Conservation (phyloP, 306 rosid genomes). For the Corylus avellana region DNA sequence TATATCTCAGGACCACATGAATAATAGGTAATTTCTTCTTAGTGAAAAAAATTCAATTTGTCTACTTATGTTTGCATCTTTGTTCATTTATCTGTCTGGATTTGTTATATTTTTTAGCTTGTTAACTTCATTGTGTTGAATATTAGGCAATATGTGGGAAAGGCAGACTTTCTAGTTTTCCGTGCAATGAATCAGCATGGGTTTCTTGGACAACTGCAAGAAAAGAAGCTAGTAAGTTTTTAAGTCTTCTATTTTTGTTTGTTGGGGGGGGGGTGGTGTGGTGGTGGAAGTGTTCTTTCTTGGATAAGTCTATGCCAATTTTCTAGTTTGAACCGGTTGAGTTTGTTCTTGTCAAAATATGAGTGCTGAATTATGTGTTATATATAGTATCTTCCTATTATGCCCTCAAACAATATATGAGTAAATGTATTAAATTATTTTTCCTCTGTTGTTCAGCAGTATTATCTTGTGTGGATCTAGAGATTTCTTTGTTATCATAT, state of each 20-base stretch:
- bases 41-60: constrained; percentile 18
- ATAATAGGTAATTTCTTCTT: constrained; percentile 65
- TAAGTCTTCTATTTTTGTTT: not conserved
- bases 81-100: constrained; percentile 13
- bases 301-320: not conserved
- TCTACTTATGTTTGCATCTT: constrained; percentile 2
- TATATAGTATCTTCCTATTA: not conserved
- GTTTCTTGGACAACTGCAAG: constrained; percentile 93
- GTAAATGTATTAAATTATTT: not conserved
- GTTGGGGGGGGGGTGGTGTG: too few relatives aligned
- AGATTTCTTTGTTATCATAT: not conserved
- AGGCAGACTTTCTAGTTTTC: constrained; percentile 95
- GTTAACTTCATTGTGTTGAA: constrained; percentile 28
- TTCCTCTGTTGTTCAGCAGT: not conserved
- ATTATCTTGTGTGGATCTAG: not conserved
- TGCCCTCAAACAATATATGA: not conserved
- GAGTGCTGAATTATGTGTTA: not conserved
- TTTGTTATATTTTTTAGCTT: constrained; percentile 13
- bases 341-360: not conserved
- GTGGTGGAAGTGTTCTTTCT: too few relatives aligned
- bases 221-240: constrained; percentile 83
- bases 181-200: constrained; percentile 96
- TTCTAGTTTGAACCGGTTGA: not conserved
- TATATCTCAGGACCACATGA: constrained; percentile 97
- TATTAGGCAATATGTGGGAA: constrained; percentile 90